Evolutionary conservation across 2,329 filamentous ascomycete genomes (phyloP), one percentile per base, ranked within the genome.

Genomic region (Exophiala sp.): DNA sequence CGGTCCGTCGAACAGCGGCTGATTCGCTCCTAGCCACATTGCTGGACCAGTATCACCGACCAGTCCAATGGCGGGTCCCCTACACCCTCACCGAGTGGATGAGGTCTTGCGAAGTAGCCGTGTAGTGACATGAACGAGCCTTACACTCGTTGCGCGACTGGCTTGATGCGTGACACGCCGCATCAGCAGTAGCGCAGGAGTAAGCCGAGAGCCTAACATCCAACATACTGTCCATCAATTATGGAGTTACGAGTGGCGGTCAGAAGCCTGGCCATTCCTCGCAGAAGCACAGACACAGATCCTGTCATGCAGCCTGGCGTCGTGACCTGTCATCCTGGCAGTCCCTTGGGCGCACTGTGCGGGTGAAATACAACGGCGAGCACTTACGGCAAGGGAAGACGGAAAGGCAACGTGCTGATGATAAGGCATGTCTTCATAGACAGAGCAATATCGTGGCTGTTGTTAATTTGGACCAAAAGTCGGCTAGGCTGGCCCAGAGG

Each of bases 241-340:
- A 41, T 16, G 8, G 41, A 52, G 34, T 9, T 6, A 18, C n/a
- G 34, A 56, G 38, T 39, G 43, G 54, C 51, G 54, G 51, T 54
- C 51, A 57, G 44, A 44, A 47, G 48, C 48, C 50, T 51, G 39
- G 47, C 54, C 54, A 52, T 30, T 52, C 37, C 30, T 45, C 14
- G 38, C 34, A 22, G 14, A 44, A 38, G 45, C 45, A 54, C 45
- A 46, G 54, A 52, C 45, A 41, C 30, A 35, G 43, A 29, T 24
- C 35, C 29, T 46, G 41, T 49, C 48, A 51, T 35, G 40, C 48
- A 44, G 32, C 5, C 22, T 29, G 45, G 44, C 45, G 44, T 23
- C 24, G 39, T 47, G 51, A 53, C 47, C 42, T 46, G 42, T 53
- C 48, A 27, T 37, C 34, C 35, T 48, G 34, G 14, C 37, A 29